Conservation (phyloP, 331 rosid genomes). For the Arachis monticola region DNA sequence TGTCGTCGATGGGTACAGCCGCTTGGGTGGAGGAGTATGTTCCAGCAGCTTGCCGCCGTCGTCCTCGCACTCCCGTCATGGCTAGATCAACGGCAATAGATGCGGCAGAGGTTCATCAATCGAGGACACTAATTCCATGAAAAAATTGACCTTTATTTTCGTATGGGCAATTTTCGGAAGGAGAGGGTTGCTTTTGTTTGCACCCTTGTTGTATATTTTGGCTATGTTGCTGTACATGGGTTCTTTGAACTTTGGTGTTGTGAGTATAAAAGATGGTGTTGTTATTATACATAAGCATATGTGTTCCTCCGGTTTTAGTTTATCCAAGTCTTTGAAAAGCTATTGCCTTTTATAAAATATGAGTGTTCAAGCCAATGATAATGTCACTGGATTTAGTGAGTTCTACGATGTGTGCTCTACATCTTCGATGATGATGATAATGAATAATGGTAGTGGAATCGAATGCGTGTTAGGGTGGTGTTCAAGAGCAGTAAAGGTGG, state of each 20-base stretch:
- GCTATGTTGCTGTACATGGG: slow-evolving; percentile 95
- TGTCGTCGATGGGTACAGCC: slow-evolving; percentile 58
- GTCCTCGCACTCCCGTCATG: slow-evolving; percentile 69
- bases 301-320: slow-evolving; percentile 69
- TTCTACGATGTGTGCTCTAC: no score
- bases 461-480: no score
- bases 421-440: no score
- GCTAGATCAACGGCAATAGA: slow-evolving; percentile 52
- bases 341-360: slow-evolving; percentile 80
- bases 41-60: slow-evolving; percentile 64
- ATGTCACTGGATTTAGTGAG: slow-evolving; percentile 37
- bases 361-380: slow-evolving; percentile 41
- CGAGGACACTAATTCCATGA: slow-evolving; percentile 50
- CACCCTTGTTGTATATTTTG: slow-evolving; percentile 83
- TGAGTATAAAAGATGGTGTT: slow-evolving; percentile 60
- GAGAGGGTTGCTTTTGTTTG: slow-evolving; percentile 80
- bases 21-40: slow-evolving; percentile 60
- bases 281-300: slow-evolving; percentile 59
- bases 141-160: slow-evolving; percentile 57
- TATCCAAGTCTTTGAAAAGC: slow-evolving; percentile 73
- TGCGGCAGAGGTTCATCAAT: slow-evolving; percentile 48
- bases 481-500: no score
- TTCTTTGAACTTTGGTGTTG: slow-evolving; percentile 72
- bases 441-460: no score
- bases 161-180: slow-evolving; percentile 72